These are phyloP conservation scores for Plenodomus biglobosus DNA, from an alignment of 2,329 filamentous ascomycete species.

Conservation along the genomic window DNA sequence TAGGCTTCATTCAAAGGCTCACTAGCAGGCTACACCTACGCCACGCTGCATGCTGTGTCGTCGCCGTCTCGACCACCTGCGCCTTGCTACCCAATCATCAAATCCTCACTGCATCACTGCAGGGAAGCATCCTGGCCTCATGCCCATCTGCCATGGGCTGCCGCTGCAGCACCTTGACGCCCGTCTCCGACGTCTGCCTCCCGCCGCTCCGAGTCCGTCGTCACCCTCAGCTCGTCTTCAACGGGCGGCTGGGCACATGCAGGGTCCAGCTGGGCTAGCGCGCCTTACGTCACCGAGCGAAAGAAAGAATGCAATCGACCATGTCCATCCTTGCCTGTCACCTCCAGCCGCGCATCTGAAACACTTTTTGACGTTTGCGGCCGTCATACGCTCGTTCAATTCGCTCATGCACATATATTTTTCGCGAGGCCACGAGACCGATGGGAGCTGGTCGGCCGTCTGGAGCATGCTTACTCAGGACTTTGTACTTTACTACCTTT, in stretches of 20 bases:
- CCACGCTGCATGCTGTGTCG: slow-evolving; percentile 14
- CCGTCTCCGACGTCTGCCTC: not conserved
- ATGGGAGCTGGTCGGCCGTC: slow-evolving; percentile 15
- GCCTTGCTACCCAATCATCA: not conserved
- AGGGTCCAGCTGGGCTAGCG: slow-evolving; percentile 15
- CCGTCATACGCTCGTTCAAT: slow-evolving; percentile 3
- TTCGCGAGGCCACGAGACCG: slow-evolving; percentile 13
- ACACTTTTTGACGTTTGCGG: slow-evolving; percentile 24
- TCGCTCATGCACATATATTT: slow-evolving; percentile 17
- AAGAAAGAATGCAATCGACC: slow-evolving; percentile 4
- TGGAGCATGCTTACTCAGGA: slow-evolving; percentile 4
- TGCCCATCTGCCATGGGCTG: slow-evolving; percentile 1
- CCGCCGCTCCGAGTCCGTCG: not conserved
- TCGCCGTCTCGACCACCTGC: not conserved
- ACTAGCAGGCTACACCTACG: slow-evolving; percentile 13
- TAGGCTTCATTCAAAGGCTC: slow-evolving; percentile 15
- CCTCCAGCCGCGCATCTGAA: slow-evolving; percentile 11
- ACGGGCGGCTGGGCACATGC: slow-evolving; percentile 4
- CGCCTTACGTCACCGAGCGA: slow-evolving; percentile 24
- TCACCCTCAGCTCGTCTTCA: not conserved
- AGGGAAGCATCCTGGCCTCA: slow-evolving; percentile 13
- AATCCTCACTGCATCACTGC: slow-evolving; percentile 3
- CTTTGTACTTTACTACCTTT: no score
- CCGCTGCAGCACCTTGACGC: not conserved
- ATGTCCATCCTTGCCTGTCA: slow-evolving; percentile 17